A percentile compares a stretch with the other conserved stretches of the same genome.
Evolutionary conservation across 345 rosid species (phyloP).

Genomic region (Arabidopsis arenosa): DNA sequence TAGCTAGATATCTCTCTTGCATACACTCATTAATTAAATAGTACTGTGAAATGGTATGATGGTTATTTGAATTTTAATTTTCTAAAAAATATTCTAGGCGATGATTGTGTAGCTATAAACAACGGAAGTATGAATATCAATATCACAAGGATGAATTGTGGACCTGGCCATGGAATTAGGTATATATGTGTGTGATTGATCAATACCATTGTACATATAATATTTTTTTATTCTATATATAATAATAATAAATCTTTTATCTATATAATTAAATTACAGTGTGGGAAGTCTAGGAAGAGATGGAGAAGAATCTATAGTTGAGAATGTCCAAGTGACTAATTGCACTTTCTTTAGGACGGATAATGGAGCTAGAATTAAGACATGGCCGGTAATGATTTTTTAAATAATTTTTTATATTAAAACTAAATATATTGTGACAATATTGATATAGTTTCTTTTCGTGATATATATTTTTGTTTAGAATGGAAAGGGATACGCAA

Average conservation of each 20-base stretch:
- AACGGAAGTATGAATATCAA: conserved; percentile 36
- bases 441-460: not conserved
- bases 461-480: not conserved
- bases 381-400: conserved; percentile 48
- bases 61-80: not conserved
- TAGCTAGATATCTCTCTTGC: not conserved
- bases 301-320: conserved; percentile 44
- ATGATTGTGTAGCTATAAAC: conserved; percentile 62
- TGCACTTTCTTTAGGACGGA: conserved; percentile 48
- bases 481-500: conserved; percentile 43
- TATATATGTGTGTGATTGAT: conserved; percentile 10
- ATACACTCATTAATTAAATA: not conserved
- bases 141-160: conserved; percentile 35
- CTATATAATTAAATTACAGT: conserved; percentile 39
- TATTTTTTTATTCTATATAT: not conserved
- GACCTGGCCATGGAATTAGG: conserved; percentile 56
- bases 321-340: conserved; percentile 47
- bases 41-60: not conserved
- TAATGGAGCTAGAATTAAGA: conserved; percentile 71
- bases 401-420: not conserved
- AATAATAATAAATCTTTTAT: no score
- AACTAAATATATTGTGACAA: not conserved
- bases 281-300: conserved; percentile 62
- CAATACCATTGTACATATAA: not conserved
- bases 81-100: conserved; percentile 40